These are phyloP conservation scores for Serendipita indica DNA, from an alignment of 768 basidiomycete genomes.

Conservation along the genomic window DNA sequence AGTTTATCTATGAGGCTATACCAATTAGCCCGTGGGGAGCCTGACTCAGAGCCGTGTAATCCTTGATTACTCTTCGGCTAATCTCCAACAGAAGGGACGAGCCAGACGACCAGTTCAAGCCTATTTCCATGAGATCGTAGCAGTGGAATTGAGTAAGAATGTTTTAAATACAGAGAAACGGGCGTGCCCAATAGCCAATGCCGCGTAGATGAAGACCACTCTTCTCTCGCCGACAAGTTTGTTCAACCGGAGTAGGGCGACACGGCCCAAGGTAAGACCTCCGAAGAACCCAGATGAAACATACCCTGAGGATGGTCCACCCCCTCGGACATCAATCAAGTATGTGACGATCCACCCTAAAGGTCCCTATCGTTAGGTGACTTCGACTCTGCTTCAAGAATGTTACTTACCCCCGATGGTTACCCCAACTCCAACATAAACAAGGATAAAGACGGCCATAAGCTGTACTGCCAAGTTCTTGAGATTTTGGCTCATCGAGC, in stretches of 20 bases:
- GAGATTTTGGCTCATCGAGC: constrained; percentile 13
- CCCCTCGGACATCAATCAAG: constrained; percentile 29
- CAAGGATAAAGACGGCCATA: constrained; percentile 13
- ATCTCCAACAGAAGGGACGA: constrained; percentile 47
- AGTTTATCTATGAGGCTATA: no score
- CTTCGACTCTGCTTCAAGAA: not conserved
- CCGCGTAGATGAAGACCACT: constrained; percentile 25
- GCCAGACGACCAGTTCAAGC: constrained; percentile 54
- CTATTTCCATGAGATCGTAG: constrained; percentile 20
- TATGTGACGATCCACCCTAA: constrained; percentile 61
- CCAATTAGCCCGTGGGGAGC: no score
- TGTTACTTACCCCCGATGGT: constrained; percentile 14
- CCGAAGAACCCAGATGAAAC: constrained; percentile 28
- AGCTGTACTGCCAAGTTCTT: constrained; percentile 11
- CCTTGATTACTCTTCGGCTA: no score
- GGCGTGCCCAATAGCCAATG: constrained; percentile 26
- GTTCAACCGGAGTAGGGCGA: constrained; percentile 13
- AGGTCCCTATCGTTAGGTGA: not conserved
- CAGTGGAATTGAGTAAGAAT: not conserved
- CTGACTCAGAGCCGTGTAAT: no score
- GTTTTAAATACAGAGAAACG: not conserved
- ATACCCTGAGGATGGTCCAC: constrained; percentile 37
- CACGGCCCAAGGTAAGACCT: constrained; percentile 14
- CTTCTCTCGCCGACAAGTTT: constrained; percentile 24
- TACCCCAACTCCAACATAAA: constrained; percentile 17